Evolutionary conservation across 2,329 filamentous ascomycete species (phyloP), one percentile per base, ranked within the genome.

Genomic region (Fusarium nygamai): DNA sequence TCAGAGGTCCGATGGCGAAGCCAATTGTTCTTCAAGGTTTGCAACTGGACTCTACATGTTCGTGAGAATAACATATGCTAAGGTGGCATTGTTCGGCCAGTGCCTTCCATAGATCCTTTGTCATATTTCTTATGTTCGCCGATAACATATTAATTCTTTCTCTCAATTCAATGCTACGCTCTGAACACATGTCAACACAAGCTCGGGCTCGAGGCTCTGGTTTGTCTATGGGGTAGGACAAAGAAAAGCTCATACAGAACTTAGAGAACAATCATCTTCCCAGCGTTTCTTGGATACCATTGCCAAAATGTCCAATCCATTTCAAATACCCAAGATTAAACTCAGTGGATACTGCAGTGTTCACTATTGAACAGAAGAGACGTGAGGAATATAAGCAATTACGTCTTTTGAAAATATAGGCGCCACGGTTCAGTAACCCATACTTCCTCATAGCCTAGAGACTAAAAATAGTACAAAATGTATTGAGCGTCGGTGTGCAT

Each of bases 301-400:
- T 3, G 4, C 1, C 0, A 12, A 11, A 4, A 16, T 5, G 1
- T 20, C 14, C 17, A 20, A 5, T 6, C 4, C 5, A 10, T 24
- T 20, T 19, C 16, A 3, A 8, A 16, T 24, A 8, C 3, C n/a
- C 2, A 0, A 8, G 0, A 4, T 3, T 0, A 27, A 3, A 6
- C 12, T 16, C 5, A 3, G 3, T 24, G 5, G 9, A 3, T 20
- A 1, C 4, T 14, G 5, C 3, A 4, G 12, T 53, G 12, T 14
- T 34, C 22, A 12, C 1, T 2, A 3, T 8, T 27, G 3, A 16
- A 27, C 17, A 36, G 2, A 16, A 24, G 9, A 20, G 31, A 19
- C 5, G 5, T 11, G 6, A 27, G 8, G 31, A 36, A 20, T 9
- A 16, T 24, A 6, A 3, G 13, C 5, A 36, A 2, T 20, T 5